Percentiles rank a stretch among this genome's conserved stretches.
Evolutionary conservation across 768 basidiomycete genomes (phyloP).

Genomic region (Coprinopsis sp.): DNA sequence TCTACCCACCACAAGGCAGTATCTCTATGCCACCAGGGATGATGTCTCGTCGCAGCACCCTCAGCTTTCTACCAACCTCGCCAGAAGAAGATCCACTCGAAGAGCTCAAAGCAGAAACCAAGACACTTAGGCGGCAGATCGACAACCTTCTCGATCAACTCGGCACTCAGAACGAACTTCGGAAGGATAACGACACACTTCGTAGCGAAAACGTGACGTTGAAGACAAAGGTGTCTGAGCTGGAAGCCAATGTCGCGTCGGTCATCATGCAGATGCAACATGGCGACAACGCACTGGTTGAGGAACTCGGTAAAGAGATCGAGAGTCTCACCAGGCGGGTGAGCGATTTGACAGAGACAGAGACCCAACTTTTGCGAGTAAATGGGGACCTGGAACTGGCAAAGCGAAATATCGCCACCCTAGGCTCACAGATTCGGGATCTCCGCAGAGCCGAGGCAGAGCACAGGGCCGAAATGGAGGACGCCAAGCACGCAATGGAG

Average conservation of each 20-base stretch:
- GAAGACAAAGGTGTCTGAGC: no score
- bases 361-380: slow-evolving; percentile 25
- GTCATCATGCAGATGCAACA: slow-evolving; percentile 21
- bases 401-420: slow-evolving; percentile 19
- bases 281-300: slow-evolving; percentile 16
- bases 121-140: slow-evolving; percentile 22
- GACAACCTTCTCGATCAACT: slow-evolving; percentile 25
- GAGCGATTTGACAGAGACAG: slow-evolving; percentile 26
- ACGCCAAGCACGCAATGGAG: slow-evolving; percentile 19
- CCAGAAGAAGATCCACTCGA: slow-evolving; percentile 17
- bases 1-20: no score
- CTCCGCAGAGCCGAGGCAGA: slow-evolving; percentile 18
- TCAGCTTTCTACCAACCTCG: background rate
- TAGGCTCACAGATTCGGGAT: slow-evolving; percentile 18
- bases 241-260: slow-evolving; percentile 23
- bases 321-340: slow-evolving; percentile 21
- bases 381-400: slow-evolving; percentile 24
- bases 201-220: slow-evolving; percentile 24
- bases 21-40: no score
- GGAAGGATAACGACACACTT: slow-evolving; percentile 21
- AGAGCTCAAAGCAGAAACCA: slow-evolving; percentile 25
- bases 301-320: slow-evolving; percentile 26
- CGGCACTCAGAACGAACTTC: slow-evolving; percentile 20
- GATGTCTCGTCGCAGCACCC: no score
- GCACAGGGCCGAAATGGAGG: slow-evolving; percentile 19